Evolutionary conservation across 345 rosid genomes (phyloP), one percentile per base, ranked within the genome.

Genomic region (Euphorbia lathyris): DNA sequence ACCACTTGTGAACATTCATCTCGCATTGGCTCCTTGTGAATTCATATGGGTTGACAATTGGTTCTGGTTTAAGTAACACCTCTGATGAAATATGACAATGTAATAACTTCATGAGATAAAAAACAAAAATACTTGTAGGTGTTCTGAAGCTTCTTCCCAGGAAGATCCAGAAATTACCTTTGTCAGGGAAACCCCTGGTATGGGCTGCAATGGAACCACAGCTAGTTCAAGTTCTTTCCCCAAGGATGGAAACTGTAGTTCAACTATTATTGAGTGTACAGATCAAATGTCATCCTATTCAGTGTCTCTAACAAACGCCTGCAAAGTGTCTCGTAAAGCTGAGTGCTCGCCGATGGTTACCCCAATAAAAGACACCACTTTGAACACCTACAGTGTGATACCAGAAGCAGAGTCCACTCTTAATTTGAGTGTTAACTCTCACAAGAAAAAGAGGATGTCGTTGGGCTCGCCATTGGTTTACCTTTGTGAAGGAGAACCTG

Each of bases 351-450:
- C 30, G 72, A 47, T 59, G 60, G 75, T 78, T 67, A 89, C 85
- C 74, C 89, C 93, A 3, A 78, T 74, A 58, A 85, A 80, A 70
- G 75, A 84, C 69, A 70, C 68, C 38, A 29, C 69, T 57, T 73
- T 67, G 19, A 74, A 70, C 63, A 73, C 67, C 70, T 16, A 63
- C 81, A 76, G 76, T 74, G 17, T 68, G 78, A 76, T 63, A 63
- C 71, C 74, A 55, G 90, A 85, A 78, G 72, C 48, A 64, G 94
- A 89, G 63, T 83, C 85, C 56, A 70, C 91, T 77, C 68, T 75
- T 68, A 79, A 79, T 80, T 58, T 38, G 36, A 94, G 98, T 71
- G 90, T 80, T 72, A 89, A 84, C 80, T 94, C 96, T 66, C 90
- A 78, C 69, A 80, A 77, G 71, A 92, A 90, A 77, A 82, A 87